These are phyloP conservation scores for Sporothrix luriei DNA, from an alignment of 2,329 filamentous ascomycete genomes.

Conservation along the genomic window DNA sequence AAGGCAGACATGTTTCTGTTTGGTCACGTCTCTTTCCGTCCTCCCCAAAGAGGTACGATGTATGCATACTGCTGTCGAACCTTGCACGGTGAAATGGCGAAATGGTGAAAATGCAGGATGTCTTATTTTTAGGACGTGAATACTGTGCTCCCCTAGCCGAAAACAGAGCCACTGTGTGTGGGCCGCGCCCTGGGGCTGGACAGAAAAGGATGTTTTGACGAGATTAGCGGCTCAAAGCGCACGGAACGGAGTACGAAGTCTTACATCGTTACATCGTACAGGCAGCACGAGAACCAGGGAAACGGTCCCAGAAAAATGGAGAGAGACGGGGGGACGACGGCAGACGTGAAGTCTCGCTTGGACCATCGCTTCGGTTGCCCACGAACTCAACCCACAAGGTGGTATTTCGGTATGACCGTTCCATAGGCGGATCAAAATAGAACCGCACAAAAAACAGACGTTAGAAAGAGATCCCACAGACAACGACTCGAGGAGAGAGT, in stretches of 20 bases:
- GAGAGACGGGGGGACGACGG: background rate
- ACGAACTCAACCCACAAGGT: conserved; percentile 6
- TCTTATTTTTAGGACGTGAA: too few relatives aligned
- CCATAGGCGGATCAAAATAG: too few relatives aligned
- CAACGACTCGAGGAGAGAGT: background rate
- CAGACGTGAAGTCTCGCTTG: background rate
- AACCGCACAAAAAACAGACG: background rate
- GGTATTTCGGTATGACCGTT: background rate
- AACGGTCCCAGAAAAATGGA: background rate
- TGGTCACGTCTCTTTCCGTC: background rate
- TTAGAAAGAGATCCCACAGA: background rate
- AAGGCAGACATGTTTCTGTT: too few relatives aligned
- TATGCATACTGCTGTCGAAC: too few relatives aligned
- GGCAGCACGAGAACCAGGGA: conserved; percentile 15
- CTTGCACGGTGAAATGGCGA: too few relatives aligned
- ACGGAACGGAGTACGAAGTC: too few relatives aligned
- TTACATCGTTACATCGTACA: too few relatives aligned
- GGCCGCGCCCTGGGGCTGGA: background rate
- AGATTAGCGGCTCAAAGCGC: conserved; percentile 6
- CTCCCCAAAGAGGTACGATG: background rate
- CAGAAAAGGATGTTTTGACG: background rate
- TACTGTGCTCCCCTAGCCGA: background rate
- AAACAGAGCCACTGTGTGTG: background rate
- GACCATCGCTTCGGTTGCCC: background rate
- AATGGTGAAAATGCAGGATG: too few relatives aligned